A percentile compares a stretch with the other conserved stretches of the same genome.
Conservation (phyloP, 2,329 filamentous ascomycete genomes). For the Cercospora beticola region DNA sequence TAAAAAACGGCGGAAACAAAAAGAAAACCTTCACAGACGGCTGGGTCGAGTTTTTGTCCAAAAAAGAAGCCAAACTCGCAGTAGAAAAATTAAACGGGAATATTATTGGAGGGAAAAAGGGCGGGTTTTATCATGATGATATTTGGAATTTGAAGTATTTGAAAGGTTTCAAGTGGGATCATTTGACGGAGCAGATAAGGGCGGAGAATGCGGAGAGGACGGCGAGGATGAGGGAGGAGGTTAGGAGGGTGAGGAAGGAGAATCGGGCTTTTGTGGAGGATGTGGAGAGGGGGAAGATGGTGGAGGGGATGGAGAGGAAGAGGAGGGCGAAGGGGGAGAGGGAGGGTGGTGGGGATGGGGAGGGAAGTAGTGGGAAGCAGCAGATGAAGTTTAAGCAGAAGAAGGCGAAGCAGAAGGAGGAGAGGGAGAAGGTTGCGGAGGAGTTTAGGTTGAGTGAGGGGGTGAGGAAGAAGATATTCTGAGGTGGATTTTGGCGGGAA, state of each 20-base stretch:
- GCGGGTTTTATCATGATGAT: conserved; percentile 79
- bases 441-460: neutral
- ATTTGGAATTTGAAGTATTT: conserved; percentile 83
- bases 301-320: conserved; percentile 64
- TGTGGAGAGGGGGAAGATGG: conserved; percentile 75
- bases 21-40: conserved; percentile 79
- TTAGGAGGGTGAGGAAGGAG: conserved; percentile 71
- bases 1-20: conserved; percentile 76
- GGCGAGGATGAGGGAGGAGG: conserved; percentile 74
- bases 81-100: conserved; percentile 74
- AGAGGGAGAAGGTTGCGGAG: conserved; percentile 4
- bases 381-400: conserved; percentile 19
- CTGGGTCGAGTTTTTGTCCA: conserved; percentile 79
- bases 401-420: neutral
- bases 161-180: conserved; percentile 77
- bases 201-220: conserved; percentile 78
- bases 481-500: neutral
- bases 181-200: conserved; percentile 72
- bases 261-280: conserved; percentile 80
- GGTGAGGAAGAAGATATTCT: conserved; percentile 17
- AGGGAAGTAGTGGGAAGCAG: neutral
- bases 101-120: conserved; percentile 80
- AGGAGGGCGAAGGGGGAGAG: conserved; percentile 56
- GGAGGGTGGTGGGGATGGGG: conserved; percentile 33
- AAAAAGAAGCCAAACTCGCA: conserved; percentile 73